Base-by-base conservation (phyloP, 2,329 filamentous ascomycete species). In the Hymenoscyphus fructigenus region DNA sequence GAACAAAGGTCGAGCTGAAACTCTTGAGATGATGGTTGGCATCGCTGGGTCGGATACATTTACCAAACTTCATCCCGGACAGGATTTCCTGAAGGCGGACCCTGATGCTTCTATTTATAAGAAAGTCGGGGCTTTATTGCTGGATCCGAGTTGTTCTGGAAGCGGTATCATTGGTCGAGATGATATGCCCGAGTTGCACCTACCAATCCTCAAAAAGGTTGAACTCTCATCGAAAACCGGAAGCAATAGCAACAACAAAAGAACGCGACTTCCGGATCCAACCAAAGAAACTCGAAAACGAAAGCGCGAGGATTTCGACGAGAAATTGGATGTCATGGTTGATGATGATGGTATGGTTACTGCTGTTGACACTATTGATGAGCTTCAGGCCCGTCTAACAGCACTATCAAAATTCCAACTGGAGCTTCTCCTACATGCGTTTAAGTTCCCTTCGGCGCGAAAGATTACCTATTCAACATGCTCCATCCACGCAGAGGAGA, bases 131-230 rank as follows among this genome's bases (percentile, higher is more conserved):
- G 90, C 90, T 7, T 81, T 99, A 50, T 82, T 99, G 0, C 83
- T 99, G 1, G 95, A 99, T 75, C 95, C 95, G 0, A 97, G 92
- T 75, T 99, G 95, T 76, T 97, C 93, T 1, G 95, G 95, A 0
- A 97, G 92, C 75, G 95, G 95, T 0, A 99, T 99, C 63, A 87
- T 97, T 28, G 92, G 93, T 2, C 85, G 95, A 23, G 93, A 97
- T 71, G 91, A 93, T 57, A 85, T 89, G 75, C 88, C 92, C 4
- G 79, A 85, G 68, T 77, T 95, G 50, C 82, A 88, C 67, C 80
- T 96, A 2, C 87, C 82, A 34, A 57, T 67, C 57, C 53, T 70
- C 14, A 74, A 72, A n/a, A 71, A 73, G 6, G 20, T 53, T 53
- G 65, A 66, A 23, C 67, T 62, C 34, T 67, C 68, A 44, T 32